Evolutionary conservation across 2,329 filamentous ascomycete genomes (phyloP).

Genomic region (Fonsecaea monophora): DNA sequence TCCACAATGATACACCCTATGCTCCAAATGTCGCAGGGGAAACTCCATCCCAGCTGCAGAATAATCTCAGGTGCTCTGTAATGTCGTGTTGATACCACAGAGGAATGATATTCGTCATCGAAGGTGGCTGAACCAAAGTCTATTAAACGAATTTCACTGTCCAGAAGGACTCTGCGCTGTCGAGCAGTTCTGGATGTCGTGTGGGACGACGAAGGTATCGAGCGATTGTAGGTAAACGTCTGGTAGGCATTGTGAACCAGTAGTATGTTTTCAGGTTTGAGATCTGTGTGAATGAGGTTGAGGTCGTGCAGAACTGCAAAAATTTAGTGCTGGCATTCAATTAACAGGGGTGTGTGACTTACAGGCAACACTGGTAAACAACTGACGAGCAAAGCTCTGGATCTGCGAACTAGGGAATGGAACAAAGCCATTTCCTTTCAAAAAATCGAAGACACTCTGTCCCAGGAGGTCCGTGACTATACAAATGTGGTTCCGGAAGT

Average conservation of each 20-base stretch:
- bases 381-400: slow-evolving; percentile 91
- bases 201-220: slow-evolving; percentile 69
- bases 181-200: slow-evolving; percentile 64
- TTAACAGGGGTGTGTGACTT: slow-evolving; percentile 53
- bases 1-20: slow-evolving; percentile 73
- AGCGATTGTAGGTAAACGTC: slow-evolving; percentile 72
- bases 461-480: slow-evolving; percentile 79
- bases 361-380: slow-evolving; percentile 99
- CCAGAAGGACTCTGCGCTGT: slow-evolving; percentile 67
- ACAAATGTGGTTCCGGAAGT: slow-evolving; percentile 96
- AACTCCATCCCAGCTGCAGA: slow-evolving; percentile 71
- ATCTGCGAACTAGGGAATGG: slow-evolving; percentile 99
- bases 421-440: slow-evolving; percentile 93
- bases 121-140: slow-evolving; percentile 73
- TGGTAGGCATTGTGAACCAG: slow-evolving; percentile 70
- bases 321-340: slow-evolving; percentile 41
- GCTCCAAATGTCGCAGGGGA: slow-evolving; percentile 73
- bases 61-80: slow-evolving; percentile 73
- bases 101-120: slow-evolving; percentile 72
- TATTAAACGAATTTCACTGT: slow-evolving; percentile 71
- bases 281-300: slow-evolving; percentile 86
- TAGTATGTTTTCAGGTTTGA: slow-evolving; percentile 70
- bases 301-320: slow-evolving; percentile 86
- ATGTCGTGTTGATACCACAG: slow-evolving; percentile 70
- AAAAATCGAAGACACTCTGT: slow-evolving; percentile 97